Evolutionary conservation across 805 yeast species (phyloP), one percentile per base, ranked within the genome.

Genomic region (Candida nanaspora): DNA sequence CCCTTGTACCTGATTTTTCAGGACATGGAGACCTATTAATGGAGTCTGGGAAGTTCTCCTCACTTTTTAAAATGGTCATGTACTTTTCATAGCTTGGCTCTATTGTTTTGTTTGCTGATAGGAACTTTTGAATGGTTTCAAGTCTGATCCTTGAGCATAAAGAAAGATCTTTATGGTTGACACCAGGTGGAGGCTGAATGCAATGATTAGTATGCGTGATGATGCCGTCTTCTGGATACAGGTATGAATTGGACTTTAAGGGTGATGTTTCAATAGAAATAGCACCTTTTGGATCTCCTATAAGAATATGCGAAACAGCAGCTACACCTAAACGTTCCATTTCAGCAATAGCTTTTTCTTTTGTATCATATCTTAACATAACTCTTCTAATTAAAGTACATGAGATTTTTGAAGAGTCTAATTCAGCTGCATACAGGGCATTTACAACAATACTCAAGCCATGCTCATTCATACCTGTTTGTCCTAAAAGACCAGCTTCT

Each of bases 221-320:
- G 11, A 18, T 33, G 2, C 28, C 30, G 4, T 37, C 37, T 10
- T 26, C 23, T 11, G 41, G 29, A 16, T n/a, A 19, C 15, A 43
- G 29, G 15, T 30, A 30, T 4, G 44, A 43, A 30, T 20, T 22
- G 2, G 32, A 26, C 16, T 34, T 37, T 7, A 29, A 31, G 5
- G 46, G 46, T 6, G 44, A 41, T 11, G 46, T 43, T 21, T 40
- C 46, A 9, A 41, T 34, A 8, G 46, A 43, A 2, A 43, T 39
- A 5, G 36, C 41, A 6, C 44, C 43, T 4, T n/a, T 25, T n/a
- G 25, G 26, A 35, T 43, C 46, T 10, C 41, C 44, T 19, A 43
- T 14, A 7, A 43, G 28, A 26, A 41, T 28, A 30, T 43, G 46
- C 14, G 33, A 25, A 9, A 43, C 39, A 10, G 46, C 44, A 1